These are phyloP conservation scores for Saccharum spontaneum DNA, from an alignment of 176 grass and related monocot species.

Conservation along the genomic window DNA sequence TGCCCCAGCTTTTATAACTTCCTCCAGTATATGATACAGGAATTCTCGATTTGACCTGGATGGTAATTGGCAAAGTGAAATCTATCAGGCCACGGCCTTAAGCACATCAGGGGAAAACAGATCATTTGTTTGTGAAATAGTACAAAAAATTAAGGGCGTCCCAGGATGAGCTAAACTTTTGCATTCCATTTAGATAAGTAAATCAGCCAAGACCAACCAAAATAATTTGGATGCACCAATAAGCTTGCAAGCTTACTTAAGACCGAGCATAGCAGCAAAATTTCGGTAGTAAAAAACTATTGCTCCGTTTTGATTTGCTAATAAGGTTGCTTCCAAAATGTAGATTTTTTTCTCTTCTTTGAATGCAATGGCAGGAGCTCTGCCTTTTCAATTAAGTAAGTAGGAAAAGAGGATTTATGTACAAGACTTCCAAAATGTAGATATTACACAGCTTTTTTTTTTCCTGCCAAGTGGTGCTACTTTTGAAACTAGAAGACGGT, in stretches of 20 bases:
- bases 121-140: background rate
- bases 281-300: background rate
- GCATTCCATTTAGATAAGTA: background rate
- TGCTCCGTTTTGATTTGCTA: background rate
- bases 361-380: no score
- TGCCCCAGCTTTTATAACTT: slow-evolving; percentile 95
- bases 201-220: background rate
- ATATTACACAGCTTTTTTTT: background rate
- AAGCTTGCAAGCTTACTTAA: background rate
- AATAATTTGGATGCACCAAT: background rate
- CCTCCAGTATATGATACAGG: slow-evolving; percentile 85
- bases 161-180: background rate
- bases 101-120: background rate
- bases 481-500: background rate
- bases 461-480: background rate
- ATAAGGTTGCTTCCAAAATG: background rate
- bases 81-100: background rate
- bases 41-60: slow-evolving; percentile 84
- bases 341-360: background rate
- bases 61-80: slow-evolving; percentile 12
- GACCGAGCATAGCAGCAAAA: background rate
- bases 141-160: background rate
- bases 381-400: no score
- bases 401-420: no score
- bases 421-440: background rate